Base-by-base conservation (phyloP, 108 stramenopile genomes). In the Cyclotella kingstonii region DNA sequence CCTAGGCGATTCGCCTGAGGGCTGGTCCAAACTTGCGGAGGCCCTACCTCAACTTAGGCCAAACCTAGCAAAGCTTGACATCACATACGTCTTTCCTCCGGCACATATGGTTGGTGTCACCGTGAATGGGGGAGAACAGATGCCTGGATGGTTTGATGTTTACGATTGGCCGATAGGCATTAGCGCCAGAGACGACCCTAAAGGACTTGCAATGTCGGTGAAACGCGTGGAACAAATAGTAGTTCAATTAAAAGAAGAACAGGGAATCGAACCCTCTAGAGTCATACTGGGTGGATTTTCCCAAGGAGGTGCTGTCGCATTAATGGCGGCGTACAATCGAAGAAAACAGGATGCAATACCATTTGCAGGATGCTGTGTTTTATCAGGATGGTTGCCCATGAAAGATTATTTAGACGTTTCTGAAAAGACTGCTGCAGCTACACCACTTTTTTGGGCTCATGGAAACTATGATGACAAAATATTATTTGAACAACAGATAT, bases 91-190 rank as follows among this genome's bases (percentile, higher is more conserved):
- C 26, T 74, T 74, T 26, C 73, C 73, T 12, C 67, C 73, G 3
- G 73, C 73, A 14, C 73, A 60, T 17, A 61, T 53, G 48, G 42
- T 68, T 26, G 66, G 43, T 27, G 63, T 74, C 50, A 74, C 66
- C 18, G 67, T 74, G 1, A 74, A 74, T 22, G 73, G 73, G 17
- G 73, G 73, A 11, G 67, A 68, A 18, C 49, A 68, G 43, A 68
- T 74, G 66, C 66, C 60, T 17, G 72, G 73, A 12, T 74, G 73
- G 73, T 68, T 76, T 30, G 75, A 76, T 73, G 54, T 74, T 11
- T 74, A 49, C 17, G 77, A 78, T 38, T 78, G 77, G 77, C 77
- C 77, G 14, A 78, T 78, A 34, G 72, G 54, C 5, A 43, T 74
- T 22, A 60, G 47, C 38, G 66, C 77, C 46, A 68, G 41, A 26